Conservation (phyloP, 257 asterid species). For the Plantago major region DNA sequence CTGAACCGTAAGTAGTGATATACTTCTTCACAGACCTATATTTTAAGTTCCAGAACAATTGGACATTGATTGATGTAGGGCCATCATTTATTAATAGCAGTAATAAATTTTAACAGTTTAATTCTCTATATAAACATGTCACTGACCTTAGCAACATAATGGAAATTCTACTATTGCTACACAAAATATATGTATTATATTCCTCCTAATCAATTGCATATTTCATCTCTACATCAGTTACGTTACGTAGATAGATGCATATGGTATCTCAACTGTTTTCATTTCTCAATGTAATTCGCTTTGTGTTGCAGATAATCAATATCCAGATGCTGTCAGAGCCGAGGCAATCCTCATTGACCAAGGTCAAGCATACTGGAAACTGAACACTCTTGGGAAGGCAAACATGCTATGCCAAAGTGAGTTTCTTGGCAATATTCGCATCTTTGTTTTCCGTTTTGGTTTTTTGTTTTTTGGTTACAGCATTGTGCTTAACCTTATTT, state of each 20-base stretch:
- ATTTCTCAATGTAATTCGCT: neutral
- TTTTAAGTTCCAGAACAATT: constrained; percentile 11
- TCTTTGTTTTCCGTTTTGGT: neutral
- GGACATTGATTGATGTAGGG: neutral
- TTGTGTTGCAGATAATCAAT: constrained; percentile 29
- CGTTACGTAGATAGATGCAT: neutral
- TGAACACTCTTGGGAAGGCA: constrained; percentile 36
- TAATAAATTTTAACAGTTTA: too few species aligned
- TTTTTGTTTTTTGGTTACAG: neutral
- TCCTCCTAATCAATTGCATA: too few species aligned
- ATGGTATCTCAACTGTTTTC: neutral
- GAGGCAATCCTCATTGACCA: constrained; percentile 32
- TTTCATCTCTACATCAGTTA: neutral
- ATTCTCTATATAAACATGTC: too few species aligned
- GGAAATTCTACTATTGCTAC: too few species aligned
- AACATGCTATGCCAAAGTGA: constrained; percentile 57
- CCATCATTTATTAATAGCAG: neutral
- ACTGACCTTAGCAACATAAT: too few species aligned
- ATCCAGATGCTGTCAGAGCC: constrained; percentile 46
- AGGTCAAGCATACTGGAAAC: constrained; percentile 61
- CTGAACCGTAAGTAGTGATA: constrained; percentile 39
- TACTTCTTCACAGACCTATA: constrained; percentile 12
- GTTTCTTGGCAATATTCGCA: neutral
- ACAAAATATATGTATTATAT: too few species aligned
- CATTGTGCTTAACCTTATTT: constrained; percentile 12